Evolutionary conservation across 805 yeast species (phyloP), one percentile per base, ranked within the genome.

Genomic region (Candida boleticola): DNA sequence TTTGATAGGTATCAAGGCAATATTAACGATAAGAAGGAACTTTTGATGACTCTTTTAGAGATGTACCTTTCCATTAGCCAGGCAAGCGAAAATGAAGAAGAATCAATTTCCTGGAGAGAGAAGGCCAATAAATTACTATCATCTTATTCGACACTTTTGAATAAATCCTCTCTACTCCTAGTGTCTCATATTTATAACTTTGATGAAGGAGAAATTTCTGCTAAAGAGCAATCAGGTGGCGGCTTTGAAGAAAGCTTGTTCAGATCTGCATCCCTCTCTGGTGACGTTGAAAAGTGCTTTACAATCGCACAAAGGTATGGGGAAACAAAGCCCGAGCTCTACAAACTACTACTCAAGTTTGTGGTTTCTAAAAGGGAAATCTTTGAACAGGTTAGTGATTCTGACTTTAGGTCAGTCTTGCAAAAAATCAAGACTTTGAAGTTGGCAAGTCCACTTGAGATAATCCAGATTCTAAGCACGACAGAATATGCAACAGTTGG

Each of bases 11-110:
- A 82, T 54, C 93, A 85, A 40, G 92, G 93, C 0, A 72, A 77
- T 39, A 61, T 61, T 3, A 78, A 76, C 47, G 97, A 92, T 53
- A 79, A 82, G 50, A 76, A 76, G 39, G 95, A 84, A 36, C 72
- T 92, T 34, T 68, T 86, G 42, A 79, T 86, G 2, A 88, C 97
- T 0, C 68, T 92, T 29, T 85, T 82, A 54, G 97, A 92, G 54
- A 71, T 88, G 70, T 93, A 92, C 52, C 63, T 90, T 29, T 71
- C 82, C 0, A 61, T 86, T 46, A 78, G 86, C 0, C 47, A 49
- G 16, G 65, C 63, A 16, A 58, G 56, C 10, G 58, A 63, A 2
- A 66, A 66, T 17, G 60, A 59, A 1, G 54, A 52, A 2, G 71
- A 63, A n/a, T 63, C 60, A 10, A 41, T 37, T 10, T 14, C 41